These are phyloP conservation scores for Silene noctiflora DNA, from an alignment of 179 eudicot species.

Conservation along the genomic window DNA sequence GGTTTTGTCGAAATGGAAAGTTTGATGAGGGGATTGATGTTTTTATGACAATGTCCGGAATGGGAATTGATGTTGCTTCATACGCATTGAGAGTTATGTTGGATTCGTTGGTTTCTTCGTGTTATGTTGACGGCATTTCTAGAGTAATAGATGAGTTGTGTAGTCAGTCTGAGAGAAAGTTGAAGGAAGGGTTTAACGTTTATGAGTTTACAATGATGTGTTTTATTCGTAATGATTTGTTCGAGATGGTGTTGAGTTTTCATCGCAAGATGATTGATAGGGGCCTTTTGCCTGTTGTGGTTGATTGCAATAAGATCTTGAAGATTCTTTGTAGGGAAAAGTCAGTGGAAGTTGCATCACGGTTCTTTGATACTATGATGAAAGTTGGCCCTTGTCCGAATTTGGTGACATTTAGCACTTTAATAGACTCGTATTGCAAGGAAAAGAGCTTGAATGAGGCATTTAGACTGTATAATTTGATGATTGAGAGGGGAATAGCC, in stretches of 20 bases:
- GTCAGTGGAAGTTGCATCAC: slow-evolving; percentile 31
- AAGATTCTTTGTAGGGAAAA: slow-evolving; percentile 38
- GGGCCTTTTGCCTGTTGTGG: slow-evolving; percentile 36
- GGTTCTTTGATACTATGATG: slow-evolving; percentile 36
- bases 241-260: slow-evolving; percentile 43
- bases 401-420: slow-evolving; percentile 55
- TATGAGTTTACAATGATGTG: slow-evolving; percentile 45
- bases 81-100: slow-evolving; percentile 41
- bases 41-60: slow-evolving; percentile 36
- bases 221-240: slow-evolving; percentile 36
- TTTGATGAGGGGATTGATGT: slow-evolving; percentile 43
- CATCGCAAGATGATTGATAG: slow-evolving; percentile 44
- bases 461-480: slow-evolving; percentile 38
- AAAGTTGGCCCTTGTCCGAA: slow-evolving; percentile 61
- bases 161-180: slow-evolving; percentile 23
- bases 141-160: slow-evolving; percentile 31
- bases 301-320: slow-evolving; percentile 56
- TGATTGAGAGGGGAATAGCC: slow-evolving; percentile 39
- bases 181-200: slow-evolving; percentile 33
- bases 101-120: slow-evolving; percentile 36
- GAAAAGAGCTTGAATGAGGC: slow-evolving; percentile 45
- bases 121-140: slow-evolving; percentile 30
- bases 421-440: slow-evolving; percentile 50
- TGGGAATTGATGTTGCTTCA: slow-evolving; percentile 43
- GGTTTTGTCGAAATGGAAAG: slow-evolving; percentile 47